These are phyloP conservation scores for Viola odorata DNA, from an alignment of 345 rosid genomes.

Conservation along the genomic window DNA sequence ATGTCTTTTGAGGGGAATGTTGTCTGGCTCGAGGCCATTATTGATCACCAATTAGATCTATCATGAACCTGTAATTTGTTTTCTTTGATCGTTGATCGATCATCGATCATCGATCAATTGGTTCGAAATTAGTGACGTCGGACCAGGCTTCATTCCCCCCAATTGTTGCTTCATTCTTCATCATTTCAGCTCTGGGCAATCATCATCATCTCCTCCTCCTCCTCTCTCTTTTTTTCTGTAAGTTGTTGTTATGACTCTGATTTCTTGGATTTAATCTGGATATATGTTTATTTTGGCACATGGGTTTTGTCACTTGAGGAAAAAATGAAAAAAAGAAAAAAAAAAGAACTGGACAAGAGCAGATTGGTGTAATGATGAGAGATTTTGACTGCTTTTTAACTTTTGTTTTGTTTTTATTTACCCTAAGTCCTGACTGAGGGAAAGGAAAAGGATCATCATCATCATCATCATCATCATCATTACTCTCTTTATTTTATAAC, in stretches of 20 bases:
- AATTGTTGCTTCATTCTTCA: slow-evolving; percentile 35
- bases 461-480: slow-evolving; percentile 62
- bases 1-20: slow-evolving; percentile 81
- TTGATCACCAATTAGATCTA: slow-evolving; percentile 18
- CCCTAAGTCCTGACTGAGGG: slow-evolving; percentile 35
- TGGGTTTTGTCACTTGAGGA: slow-evolving; percentile 2
- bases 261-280: not conserved
- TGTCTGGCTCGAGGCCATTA: slow-evolving; percentile 88
- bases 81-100: slow-evolving; percentile 3
- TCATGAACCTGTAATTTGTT: not conserved
- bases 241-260: not conserved
- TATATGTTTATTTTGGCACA: not conserved
- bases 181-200: not conserved
- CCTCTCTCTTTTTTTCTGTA: slow-evolving; percentile 6
- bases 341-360: slow-evolving; percentile 27
- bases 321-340: not conserved
- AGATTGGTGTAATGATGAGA: slow-evolving; percentile 69
- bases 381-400: slow-evolving; percentile 32
- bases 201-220: not conserved
- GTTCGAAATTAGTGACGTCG: slow-evolving; percentile 45
- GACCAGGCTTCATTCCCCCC: slow-evolving; percentile 99
- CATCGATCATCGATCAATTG: slow-evolving; percentile 9
- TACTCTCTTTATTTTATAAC: slow-evolving; percentile 16
- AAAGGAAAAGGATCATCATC: slow-evolving; percentile 39
- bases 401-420: not conserved